Evolutionary conservation across 352 stramenopile species (phyloP).

Genomic region (Aphanomyces stellatus): DNA sequence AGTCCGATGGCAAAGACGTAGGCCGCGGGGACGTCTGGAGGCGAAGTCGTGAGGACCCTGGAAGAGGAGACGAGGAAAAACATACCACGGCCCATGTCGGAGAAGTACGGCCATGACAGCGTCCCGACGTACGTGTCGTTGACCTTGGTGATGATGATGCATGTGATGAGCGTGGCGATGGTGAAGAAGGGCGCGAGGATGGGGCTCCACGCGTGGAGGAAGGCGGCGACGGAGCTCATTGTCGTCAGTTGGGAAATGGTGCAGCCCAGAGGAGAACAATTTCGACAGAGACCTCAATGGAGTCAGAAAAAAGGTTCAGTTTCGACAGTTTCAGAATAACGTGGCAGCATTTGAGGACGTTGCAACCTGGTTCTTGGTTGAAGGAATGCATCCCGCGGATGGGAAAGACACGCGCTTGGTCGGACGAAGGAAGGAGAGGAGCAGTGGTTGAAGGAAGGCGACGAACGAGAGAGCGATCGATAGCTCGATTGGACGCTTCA

Average conservation of each 20-base stretch:
- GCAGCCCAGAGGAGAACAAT: too few species aligned
- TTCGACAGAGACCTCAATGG: too few species aligned
- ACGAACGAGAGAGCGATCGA: too few species aligned
- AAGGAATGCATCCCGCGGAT: too few species aligned
- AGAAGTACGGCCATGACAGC: slow-evolving; percentile 52
- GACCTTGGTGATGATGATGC: slow-evolving; percentile 46
- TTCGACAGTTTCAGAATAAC: too few species aligned
- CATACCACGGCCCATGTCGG: slow-evolving; percentile 47
- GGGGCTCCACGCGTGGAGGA: not conserved
- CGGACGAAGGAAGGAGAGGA: too few species aligned
- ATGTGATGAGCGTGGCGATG: slow-evolving; percentile 40
- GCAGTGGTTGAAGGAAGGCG: too few species aligned
- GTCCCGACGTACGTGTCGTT: slow-evolving; percentile 44
- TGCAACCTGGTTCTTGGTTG: too few species aligned
- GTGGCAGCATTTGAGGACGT: too few species aligned
- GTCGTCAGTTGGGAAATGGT: not conserved
- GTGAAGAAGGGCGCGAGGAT: slow-evolving; percentile 33
- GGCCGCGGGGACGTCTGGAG: slow-evolving; percentile 40
- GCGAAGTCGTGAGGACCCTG: not conserved
- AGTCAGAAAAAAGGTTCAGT: too few species aligned
- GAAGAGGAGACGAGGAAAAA: slow-evolving; percentile 1
- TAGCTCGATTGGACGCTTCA: too few species aligned
- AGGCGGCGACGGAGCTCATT: not conserved
- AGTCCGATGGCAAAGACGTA: slow-evolving; percentile 53
- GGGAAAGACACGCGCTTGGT: too few species aligned